Conservation (phyloP, 257 asterid genomes). For the Nicotiana benthamiana region DNA sequence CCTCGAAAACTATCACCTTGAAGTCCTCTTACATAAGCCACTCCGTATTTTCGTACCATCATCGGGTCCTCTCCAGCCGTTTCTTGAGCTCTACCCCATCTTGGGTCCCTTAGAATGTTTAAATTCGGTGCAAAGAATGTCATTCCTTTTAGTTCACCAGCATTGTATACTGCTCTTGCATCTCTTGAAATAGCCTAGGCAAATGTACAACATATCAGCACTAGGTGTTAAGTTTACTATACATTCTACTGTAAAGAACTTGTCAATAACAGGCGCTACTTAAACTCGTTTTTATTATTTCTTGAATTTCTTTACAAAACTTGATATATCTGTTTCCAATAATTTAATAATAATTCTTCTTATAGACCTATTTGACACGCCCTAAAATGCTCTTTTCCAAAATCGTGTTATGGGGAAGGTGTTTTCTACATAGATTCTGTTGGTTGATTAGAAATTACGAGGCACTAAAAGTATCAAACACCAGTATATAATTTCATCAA, state of each 20-base stretch:
- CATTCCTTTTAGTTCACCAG: constrained; percentile 34
- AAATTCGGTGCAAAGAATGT: constrained; percentile 42
- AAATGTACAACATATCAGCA: background rate
- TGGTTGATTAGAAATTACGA: background rate
- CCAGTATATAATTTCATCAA: background rate
- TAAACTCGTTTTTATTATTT: background rate
- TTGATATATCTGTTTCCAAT: background rate
- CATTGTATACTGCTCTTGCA: constrained; percentile 33
- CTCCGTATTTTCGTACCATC: constrained; percentile 22
- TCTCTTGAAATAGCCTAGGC: constrained; percentile 29
- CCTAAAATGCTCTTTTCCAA: too few relatives aligned
- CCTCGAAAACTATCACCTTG: constrained; percentile 71
- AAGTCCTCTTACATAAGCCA: constrained; percentile 63
- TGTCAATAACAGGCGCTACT: too few relatives aligned
- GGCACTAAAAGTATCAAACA: background rate
- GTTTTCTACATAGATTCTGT: too few relatives aligned
- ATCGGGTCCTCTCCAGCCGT: constrained; percentile 41
- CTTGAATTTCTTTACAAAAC: background rate
- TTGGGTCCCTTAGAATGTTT: constrained; percentile 37
- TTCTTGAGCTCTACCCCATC: constrained; percentile 45
- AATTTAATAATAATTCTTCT: background rate
- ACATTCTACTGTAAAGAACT: background rate
- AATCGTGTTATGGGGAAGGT: too few relatives aligned
- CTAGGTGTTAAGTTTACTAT: background rate
- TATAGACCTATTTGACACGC: too few relatives aligned